phyloP scores from a whole-genome alignment of 495 filamentous ascomycete species.

The Trichodelitschia bisporula region DNA sequence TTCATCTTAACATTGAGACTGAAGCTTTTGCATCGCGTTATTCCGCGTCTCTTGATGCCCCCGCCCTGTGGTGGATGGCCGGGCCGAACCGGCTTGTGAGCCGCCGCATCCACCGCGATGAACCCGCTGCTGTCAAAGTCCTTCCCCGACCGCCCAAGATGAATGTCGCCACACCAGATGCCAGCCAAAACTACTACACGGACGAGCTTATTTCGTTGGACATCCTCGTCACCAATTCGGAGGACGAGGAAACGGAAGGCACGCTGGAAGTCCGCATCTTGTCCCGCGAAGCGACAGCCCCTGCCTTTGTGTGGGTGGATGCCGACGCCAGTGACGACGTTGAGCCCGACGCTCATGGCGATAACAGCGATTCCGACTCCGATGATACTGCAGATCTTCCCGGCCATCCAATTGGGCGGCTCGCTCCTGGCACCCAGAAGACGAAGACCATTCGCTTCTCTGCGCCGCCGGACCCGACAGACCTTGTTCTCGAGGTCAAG shows the following conservation, averaged over 20 bases:
- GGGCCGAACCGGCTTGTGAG: no score
- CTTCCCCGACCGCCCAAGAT: constrained; percentile 85
- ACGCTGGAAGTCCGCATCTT: constrained; percentile 33
- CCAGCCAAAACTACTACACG: constrained; percentile 51
- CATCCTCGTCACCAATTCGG: constrained; percentile 54
- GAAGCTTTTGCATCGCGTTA: no score
- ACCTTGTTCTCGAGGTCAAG: constrained; percentile 46
- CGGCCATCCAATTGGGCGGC: constrained; percentile 23
- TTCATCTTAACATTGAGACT: constrained; percentile 34
- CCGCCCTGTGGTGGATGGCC: no score
- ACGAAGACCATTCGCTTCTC: constrained; percentile 24
- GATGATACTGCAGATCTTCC: constrained; percentile 6
- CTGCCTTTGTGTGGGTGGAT: background rate
- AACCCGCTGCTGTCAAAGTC: constrained; percentile 33
- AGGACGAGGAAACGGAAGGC: constrained; percentile 53
- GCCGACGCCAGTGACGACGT: background rate
- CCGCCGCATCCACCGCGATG: no score
- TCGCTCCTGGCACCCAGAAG: constrained; percentile 15
- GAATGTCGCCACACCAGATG: constrained; percentile 35
- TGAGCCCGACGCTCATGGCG: no score
- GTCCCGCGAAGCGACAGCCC: constrained; percentile 2
- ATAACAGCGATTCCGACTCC: no score
- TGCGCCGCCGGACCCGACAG: constrained; percentile 23
- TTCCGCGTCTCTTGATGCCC: no score
- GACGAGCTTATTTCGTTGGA: constrained; percentile 46